Evolutionary conservation across 768 basidiomycete species (phyloP).

Genomic region (Russula ochroleuca): DNA sequence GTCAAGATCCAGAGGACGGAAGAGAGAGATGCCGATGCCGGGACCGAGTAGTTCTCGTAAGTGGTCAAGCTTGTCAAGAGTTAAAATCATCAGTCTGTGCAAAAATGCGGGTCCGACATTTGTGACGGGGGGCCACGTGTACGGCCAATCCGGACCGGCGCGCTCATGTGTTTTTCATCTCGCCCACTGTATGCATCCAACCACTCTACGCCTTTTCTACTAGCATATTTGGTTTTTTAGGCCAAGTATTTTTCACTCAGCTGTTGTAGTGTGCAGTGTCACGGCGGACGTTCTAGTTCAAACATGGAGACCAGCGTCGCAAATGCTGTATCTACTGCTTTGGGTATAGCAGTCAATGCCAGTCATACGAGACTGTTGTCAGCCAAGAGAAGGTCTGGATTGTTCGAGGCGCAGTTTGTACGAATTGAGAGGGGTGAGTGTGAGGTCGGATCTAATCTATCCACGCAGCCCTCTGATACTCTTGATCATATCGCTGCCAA

Average conservation of each 20-base stretch:
- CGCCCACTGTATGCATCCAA: too few species aligned
- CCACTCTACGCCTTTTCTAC: neutral
- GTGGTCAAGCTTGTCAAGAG: neutral
- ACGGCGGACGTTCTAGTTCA: neutral
- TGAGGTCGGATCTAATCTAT: too few species aligned
- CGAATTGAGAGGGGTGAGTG: neutral
- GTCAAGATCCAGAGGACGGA: conserved; percentile 4
- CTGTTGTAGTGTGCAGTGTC: conserved; percentile 8
- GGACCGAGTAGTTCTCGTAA: conserved; percentile 6
- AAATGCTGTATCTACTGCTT: neutral
- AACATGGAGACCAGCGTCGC: neutral
- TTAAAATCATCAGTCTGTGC: neutral
- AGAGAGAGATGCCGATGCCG: conserved; percentile 8
- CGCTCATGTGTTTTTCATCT: too few species aligned
- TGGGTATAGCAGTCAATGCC: neutral
- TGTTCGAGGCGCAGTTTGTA: too few species aligned
- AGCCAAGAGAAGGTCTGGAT: too few species aligned
- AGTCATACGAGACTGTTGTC: too few species aligned
- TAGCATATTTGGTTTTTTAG: neutral
- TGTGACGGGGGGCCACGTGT: neutral
- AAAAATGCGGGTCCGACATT: too few species aligned
- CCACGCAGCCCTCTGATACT: neutral
- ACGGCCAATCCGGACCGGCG: neutral
- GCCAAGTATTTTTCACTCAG: neutral
- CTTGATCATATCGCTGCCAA: neutral